phyloP scores from a whole-genome alignment of 768 basidiomycete species.

The Boletus coccyginus region DNA sequence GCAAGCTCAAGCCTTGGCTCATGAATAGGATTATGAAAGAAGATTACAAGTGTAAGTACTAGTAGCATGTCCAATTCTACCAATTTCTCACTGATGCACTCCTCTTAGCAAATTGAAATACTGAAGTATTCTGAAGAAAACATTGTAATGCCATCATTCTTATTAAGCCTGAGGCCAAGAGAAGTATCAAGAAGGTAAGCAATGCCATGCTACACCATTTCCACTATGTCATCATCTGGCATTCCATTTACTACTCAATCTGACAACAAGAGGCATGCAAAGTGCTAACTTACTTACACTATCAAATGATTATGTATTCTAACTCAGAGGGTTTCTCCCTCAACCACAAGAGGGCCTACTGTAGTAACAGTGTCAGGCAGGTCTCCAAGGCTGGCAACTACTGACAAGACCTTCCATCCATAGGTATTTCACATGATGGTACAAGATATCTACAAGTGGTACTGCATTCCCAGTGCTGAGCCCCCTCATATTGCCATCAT shows the following conservation, averaged over 20 bases:
- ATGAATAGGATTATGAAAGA: too few species aligned
- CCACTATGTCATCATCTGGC: too few species aligned
- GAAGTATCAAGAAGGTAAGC: not conserved
- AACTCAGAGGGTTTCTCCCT: not conserved
- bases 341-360: not conserved
- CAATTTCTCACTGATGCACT: too few species aligned
- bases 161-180: not conserved
- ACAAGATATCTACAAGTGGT: not conserved
- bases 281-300: not conserved
- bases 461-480: not conserved
- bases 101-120: too few species aligned
- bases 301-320: not conserved
- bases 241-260: too few species aligned
- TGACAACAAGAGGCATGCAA: not conserved
- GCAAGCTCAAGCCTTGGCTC: not conserved
- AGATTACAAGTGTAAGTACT: too few species aligned
- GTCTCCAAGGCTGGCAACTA: not conserved
- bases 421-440: not conserved
- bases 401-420: not conserved
- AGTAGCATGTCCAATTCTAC: too few species aligned
- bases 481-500: not conserved
- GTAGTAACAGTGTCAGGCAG: too few species aligned
- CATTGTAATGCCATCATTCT: not conserved
- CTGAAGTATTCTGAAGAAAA: not conserved
- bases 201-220: too few species aligned